Base-by-base conservation (phyloP, 257 asterid species). In the Solanum megistacrolobum region DNA sequence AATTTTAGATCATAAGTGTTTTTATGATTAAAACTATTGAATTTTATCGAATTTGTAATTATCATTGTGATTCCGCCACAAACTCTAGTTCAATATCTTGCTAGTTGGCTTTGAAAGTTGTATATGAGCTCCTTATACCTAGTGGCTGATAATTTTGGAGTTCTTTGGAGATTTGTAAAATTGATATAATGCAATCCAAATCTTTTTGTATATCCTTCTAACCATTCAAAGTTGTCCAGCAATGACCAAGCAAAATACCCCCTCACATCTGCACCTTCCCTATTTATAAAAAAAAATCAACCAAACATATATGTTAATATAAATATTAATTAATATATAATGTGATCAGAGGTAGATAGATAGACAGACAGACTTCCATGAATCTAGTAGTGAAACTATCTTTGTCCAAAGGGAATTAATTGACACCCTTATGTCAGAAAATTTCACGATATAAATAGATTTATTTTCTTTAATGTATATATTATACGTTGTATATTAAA, bases 191-290 rank as follows among this genome's bases (percentile, higher is more conserved):
- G 86, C 32, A 94, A 92, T 62, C 98, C 98, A 86, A 93, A 94
- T 41, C 94, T 93, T 90, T 86, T 84, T 18, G 92, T 91, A 85
- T 93, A 94, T 66, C 98, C 98, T 14, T 36, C 89, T 66, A 85
- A 79, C 98, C 98, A 93, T 93, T 94, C 98, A 87, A 94, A 94
- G 89, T 94, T 93, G 93, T 95, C 97, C 13, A 95, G 92, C 82
- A 95, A 92, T 3, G 98, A 90, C 98, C 98, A 95, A 13, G 93
- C 93, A 83, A 94, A 93, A 81, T 93, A 94, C 41, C 98, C 98
- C 86, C 94, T 91, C 68, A 95, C 95, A 87, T 94, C 92, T 21
- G 95, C 94, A 89, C 98, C 98, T 55, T 94, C 89, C 91, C 97
- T 94, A 92, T 27, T 46, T 16, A 46, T 16, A 46, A 46, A 79